A percentile compares a stretch with the other conserved stretches of the same genome.
Evolutionary conservation across 169 alveolate species (phyloP).

Genomic region (Babesia ovata): DNA sequence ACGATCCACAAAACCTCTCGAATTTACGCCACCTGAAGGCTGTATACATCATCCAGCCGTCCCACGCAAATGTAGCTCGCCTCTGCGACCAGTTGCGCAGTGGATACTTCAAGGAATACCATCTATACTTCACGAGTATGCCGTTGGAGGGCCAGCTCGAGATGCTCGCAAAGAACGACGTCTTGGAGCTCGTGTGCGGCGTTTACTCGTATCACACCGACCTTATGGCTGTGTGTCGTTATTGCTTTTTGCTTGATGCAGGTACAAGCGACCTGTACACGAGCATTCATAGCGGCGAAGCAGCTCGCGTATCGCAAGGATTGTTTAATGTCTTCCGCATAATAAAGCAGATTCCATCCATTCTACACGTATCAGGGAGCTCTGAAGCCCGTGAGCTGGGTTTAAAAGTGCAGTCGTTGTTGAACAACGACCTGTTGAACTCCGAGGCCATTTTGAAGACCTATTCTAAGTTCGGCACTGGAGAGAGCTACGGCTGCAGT

Average conservation of each 20-base stretch:
- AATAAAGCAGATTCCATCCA: constrained; percentile 64
- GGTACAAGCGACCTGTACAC: constrained; percentile 81
- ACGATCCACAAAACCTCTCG: constrained; percentile 47
- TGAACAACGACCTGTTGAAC: constrained; percentile 58
- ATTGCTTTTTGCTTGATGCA: constrained; percentile 85
- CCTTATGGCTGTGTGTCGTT: constrained; percentile 80
- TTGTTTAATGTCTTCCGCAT: constrained; percentile 43
- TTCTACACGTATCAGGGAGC: constrained; percentile 43
- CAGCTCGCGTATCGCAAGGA: constrained; percentile 49
- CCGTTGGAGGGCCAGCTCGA: constrained; percentile 82
- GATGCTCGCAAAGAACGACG: constrained; percentile 91
- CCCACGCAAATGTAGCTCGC: constrained; percentile 81
- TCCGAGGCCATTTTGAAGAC: constrained; percentile 47
- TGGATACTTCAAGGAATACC: constrained; percentile 87
- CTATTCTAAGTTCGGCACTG: constrained; percentile 47
- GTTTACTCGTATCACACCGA: constrained; percentile 91
- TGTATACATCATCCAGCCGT: constrained; percentile 88
- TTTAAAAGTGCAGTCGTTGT: constrained; percentile 61
- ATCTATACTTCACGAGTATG: constrained; percentile 87
- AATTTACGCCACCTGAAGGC: constrained; percentile 89
- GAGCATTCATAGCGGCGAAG: constrained; percentile 52
- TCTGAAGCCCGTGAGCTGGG: constrained; percentile 42
- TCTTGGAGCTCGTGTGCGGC: constrained; percentile 85
- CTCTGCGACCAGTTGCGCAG: constrained; percentile 84
- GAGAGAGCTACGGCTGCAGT: constrained; percentile 67